Evolutionary conservation across 2,329 filamentous ascomycete genomes (phyloP).

Genomic region (Talaromyces sp.): DNA sequence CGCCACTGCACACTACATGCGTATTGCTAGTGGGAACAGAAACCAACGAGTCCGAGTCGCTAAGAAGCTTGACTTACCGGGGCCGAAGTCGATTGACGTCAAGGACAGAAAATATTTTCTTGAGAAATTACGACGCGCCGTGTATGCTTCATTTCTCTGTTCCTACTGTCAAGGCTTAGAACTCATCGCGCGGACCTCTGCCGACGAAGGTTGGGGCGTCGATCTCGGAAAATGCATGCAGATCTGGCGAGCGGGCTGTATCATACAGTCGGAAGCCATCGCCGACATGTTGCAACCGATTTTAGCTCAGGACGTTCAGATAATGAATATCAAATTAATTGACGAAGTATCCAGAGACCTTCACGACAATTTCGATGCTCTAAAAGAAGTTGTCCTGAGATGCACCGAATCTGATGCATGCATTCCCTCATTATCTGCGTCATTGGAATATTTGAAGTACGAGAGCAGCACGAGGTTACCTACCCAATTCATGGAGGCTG

Average conservation of each 20-base stretch:
- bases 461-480: conserved; percentile 55
- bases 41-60: conserved; percentile 50
- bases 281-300: conserved; percentile 50
- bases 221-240: conserved; percentile 39
- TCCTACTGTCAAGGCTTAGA: conserved; percentile 64
- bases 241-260: conserved; percentile 66
- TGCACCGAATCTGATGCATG: conserved; percentile 55
- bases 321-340: conserved; percentile 38
- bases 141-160: conserved; percentile 57
- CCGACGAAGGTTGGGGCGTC: conserved; percentile 54
- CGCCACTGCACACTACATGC: conserved; percentile 57
- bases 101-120: conserved; percentile 45
- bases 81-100: conserved; percentile 31
- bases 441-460: conserved; percentile 64
- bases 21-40: conserved; percentile 59
- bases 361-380: conserved; percentile 43
- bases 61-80: conserved; percentile 43
- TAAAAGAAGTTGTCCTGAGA: conserved; percentile 55
- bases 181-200: conserved; percentile 56
- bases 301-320: conserved; percentile 21
- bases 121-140: conserved; percentile 55
- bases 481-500: conserved; percentile 64
- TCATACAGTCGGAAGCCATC: conserved; percentile 64
- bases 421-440: conserved; percentile 56
- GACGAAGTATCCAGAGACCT: conserved; percentile 51